Evolutionary conservation across 495 filamentous ascomycete species (phyloP).

Genomic region (Pseudoneurospora amorphoporcata): DNA sequence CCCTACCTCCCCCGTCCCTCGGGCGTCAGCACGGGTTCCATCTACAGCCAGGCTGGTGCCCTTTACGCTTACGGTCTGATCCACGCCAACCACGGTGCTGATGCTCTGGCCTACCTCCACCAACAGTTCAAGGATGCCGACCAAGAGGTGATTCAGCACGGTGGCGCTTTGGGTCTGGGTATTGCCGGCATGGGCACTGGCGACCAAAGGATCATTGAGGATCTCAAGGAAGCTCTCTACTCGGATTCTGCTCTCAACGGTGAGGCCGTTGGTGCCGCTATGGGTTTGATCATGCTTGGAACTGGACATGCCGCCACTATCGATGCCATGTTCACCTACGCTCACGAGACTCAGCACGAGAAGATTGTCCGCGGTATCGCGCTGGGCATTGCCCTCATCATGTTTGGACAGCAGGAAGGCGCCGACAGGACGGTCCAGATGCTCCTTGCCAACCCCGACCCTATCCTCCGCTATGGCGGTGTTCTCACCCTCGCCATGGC

Average conservation of each 20-base stretch:
- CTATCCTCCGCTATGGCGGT: constrained; percentile 89
- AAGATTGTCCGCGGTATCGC: constrained; percentile 96
- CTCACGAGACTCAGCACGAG: constrained; percentile 95
- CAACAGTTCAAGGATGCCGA: constrained; percentile 76
- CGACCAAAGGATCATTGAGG: constrained; percentile 80
- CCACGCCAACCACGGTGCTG: constrained; percentile 92
- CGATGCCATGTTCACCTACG: constrained; percentile 93
- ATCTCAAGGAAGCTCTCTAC: constrained; percentile 76
- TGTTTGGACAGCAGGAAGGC: constrained; percentile 91
- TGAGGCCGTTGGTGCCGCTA: constrained; percentile 88
- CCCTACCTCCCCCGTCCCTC: constrained; percentile 82
- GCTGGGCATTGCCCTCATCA: constrained; percentile 95
- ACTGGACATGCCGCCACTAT: constrained; percentile 85
- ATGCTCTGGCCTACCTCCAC: constrained; percentile 80
- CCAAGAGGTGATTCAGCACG: constrained; percentile 95
- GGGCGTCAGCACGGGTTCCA: constrained; percentile 60
- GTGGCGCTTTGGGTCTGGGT: constrained; percentile 88
- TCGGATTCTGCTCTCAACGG: constrained; percentile 91
- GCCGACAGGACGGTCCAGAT: constrained; percentile 92
- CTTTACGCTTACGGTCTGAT: constrained; percentile 94
- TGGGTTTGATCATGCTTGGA: constrained; percentile 96
- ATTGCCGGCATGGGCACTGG: constrained; percentile 97
- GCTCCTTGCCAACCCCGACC: constrained; percentile 86
- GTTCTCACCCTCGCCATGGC: constrained; percentile 98
- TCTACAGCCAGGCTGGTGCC: constrained; percentile 92